Evolutionary conservation across 495 filamentous ascomycete species (phyloP), one percentile per base, ranked within the genome.

Genomic region (Annulohypoxylon moriforme): DNA sequence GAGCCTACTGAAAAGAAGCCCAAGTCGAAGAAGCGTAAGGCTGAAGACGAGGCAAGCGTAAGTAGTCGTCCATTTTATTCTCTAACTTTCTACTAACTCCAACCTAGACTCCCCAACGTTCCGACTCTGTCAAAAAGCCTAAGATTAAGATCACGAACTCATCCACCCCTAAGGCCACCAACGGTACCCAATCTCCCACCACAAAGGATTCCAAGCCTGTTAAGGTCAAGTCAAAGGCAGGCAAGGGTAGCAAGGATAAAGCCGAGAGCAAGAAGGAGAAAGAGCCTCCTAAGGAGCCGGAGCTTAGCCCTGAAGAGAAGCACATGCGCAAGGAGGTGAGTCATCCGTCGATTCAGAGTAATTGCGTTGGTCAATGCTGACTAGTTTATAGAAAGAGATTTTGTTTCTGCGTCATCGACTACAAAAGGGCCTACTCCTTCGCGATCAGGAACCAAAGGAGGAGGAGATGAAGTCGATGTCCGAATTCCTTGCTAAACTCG

Each of bases 391-490:
- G 85, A 87, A 86, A 64, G 86, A 89, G 56, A 92, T 97, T 20
- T 82, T 97, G 4, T 97, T 93, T 81, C 85, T 95, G 42, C 90
- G 94, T 56, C 94, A 98, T 81, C 91, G 92, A 77, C 89, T 98
- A 20, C 94, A 98, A 77, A 94, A 94, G 76, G 94, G 93, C 0
- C 92, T 98, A 71, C 87, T 98, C 18, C 91, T 91, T 14, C 86
- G 91, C 16, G 93, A 97, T 64, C 86, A 89, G 58, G 86, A 88
- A 22, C 94, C 94, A 16, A 91, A 93, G 81, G 91, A 91, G 67
- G 91, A 93, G n/a, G 94, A 96, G 77, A 97, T 97, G 94, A 86
- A 86, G 33, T 73, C 79, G 10, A 96, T 97, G 93, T 89, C 91
- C 7, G 88, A 89, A 16, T 94, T 90, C 77, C 84, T 97, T 50